These are phyloP conservation scores for Chloris gayana DNA, from an alignment of 176 grass and related monocot genomes.

Conservation along the genomic window DNA sequence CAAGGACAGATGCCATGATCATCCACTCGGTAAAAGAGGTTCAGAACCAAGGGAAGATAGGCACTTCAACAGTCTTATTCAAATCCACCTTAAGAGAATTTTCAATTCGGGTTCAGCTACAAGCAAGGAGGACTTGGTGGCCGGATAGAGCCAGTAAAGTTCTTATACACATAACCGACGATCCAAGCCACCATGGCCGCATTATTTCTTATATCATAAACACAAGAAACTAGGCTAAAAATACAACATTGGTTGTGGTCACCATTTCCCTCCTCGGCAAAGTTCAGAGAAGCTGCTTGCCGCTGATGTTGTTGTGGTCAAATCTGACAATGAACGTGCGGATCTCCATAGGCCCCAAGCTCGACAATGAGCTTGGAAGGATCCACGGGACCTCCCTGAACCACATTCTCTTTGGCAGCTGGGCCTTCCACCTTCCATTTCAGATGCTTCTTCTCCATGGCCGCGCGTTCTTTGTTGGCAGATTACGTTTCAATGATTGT, in stretches of 20 bases:
- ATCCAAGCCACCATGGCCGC: not conserved
- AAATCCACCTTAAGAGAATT: no score
- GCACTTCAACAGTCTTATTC: no score
- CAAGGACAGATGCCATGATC: no score
- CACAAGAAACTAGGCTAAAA: not conserved
- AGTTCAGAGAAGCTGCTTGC: conserved; percentile 17
- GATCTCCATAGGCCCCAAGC: conserved; percentile 92
- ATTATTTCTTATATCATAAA: conserved; percentile 43
- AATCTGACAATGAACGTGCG: conserved; percentile 84
- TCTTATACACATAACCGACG: no score
- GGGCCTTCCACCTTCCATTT: conserved; percentile 72
- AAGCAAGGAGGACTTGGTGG: no score
- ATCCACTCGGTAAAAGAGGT: no score
- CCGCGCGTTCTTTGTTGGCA: conserved; percentile 71
- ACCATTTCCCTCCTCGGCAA: not conserved
- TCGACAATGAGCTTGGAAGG: conserved; percentile 57
- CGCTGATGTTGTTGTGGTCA: not conserved
- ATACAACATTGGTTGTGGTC: conserved; percentile 10
- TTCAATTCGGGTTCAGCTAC: no score
- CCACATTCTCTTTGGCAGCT: conserved; percentile 36
- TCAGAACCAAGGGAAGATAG: no score
- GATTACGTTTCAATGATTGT: conserved; percentile 77
- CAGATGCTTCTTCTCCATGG: conserved; percentile 91
- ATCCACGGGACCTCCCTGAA: conserved; percentile 65
- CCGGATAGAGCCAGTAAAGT: no score